Evolutionary conservation across 176 grass and related monocot genomes (phyloP).

Genomic region (Hordeum marinum): DNA sequence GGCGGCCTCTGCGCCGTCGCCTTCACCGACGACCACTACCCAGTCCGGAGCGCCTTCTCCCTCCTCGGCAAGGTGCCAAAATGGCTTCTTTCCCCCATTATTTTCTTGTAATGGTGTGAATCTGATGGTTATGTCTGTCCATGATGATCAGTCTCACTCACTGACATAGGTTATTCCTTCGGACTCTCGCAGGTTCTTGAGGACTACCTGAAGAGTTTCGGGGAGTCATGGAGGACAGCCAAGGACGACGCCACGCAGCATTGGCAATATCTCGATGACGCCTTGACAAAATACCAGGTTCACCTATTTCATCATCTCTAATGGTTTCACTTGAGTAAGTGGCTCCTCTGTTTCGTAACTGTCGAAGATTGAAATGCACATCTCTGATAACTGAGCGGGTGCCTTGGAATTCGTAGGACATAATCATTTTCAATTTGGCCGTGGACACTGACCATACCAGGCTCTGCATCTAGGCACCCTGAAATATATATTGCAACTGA

Average conservation of each 20-base stretch:
- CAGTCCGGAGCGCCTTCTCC: conserved; percentile 60
- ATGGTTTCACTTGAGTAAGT: background rate
- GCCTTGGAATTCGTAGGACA: background rate
- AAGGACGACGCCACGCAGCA: conserved; percentile 45
- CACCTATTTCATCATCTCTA: background rate
- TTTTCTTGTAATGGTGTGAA: background rate
- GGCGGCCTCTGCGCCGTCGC: conserved; percentile 52
- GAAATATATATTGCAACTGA: background rate
- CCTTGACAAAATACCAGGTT: conserved; percentile 84
- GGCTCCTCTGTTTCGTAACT: too few species aligned
- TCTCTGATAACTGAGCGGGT: too few species aligned
- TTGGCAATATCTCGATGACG: conserved; percentile 71
- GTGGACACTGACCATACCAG: background rate
- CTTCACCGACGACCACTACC: conserved; percentile 66
- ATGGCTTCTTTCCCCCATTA: too few species aligned
- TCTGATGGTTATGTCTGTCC: background rate
- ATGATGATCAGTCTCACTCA: background rate
- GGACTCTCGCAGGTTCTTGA: conserved; percentile 50
- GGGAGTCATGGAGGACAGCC: conserved; percentile 64
- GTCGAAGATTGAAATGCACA: background rate
- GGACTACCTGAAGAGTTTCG: conserved; percentile 85
- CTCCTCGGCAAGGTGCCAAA: conserved; percentile 35
- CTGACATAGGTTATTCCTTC: background rate
- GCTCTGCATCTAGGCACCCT: background rate
- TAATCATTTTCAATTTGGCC: background rate